Evolutionary conservation across 306 rosid species (phyloP), one percentile per base, ranked within the genome.

Genomic region (Macrotyloma uniflorum): DNA sequence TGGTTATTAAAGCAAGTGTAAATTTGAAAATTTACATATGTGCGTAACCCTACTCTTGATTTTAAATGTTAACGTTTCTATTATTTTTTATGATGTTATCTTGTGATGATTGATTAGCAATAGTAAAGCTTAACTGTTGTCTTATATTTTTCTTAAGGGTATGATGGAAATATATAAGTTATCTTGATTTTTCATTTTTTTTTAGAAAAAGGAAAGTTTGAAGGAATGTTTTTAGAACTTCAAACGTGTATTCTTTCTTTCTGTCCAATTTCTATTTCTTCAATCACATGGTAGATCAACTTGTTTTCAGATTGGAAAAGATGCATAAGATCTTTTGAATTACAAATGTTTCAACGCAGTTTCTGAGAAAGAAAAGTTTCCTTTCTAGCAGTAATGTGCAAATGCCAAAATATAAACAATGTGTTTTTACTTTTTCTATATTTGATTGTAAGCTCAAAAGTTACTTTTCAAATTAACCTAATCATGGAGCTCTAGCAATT

Each of bases 11-110:
- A 73, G 45, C 67, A 47, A 50, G 32, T 51, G 43, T 64, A 64
- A 71, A 61, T 47, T 61, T 79, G 77, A 22, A 49, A 7, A 20
- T 71, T 33, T 36, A 20, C 58, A 28, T 38, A 58, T 40, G 33
- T 66, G 53, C 12, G 23, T 22, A 66, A 66, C 32, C 24, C 15
- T 66, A 11, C 4, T 42, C 47, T 13, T 42, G 47, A 42, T 12
- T 42, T 42, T 42, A 12, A 16, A 30, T 61, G 13, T 61, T 16
- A 61, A 30, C 40, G 42, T 28, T 61, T 58, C 0, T 12, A 15
- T 30, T 15, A 15, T 58, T 2, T 28, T 26, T 26, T 58, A 24
- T 26, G 35, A 57, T 9, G n/a, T 57, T 12, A 12, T 57, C 0
- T 23, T 13, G 16, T 1, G n/a, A 23, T 54, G 63, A 13, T 58